A percentile compares a stretch with the other conserved stretches of the same genome.
Conservation (phyloP, 192 early-diverging fungal genomes). For the Coemansia reversa region DNA sequence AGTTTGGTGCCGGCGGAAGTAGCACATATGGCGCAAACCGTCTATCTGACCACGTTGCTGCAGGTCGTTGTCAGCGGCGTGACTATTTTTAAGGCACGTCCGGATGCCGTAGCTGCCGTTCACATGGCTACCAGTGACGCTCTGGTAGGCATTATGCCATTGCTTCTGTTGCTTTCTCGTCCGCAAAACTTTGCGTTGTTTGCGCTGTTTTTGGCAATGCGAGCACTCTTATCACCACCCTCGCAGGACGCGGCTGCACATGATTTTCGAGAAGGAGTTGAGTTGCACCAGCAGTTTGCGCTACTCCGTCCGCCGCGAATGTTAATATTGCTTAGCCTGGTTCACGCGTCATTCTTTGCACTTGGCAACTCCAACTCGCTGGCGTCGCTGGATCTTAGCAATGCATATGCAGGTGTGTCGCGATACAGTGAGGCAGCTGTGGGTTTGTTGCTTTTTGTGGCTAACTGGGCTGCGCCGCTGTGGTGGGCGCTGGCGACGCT, state of each 20-base stretch:
- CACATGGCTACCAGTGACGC: constrained; percentile 25
- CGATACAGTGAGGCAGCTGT: constrained; percentile 61
- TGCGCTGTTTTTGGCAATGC: constrained; percentile 57
- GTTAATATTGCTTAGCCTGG: constrained; percentile 51
- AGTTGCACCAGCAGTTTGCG: not conserved
- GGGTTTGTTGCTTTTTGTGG: constrained; percentile 65
- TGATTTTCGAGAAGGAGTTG: not conserved
- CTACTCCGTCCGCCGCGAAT: constrained; percentile 30
- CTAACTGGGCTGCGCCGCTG: constrained; percentile 72
- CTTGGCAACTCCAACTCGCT: constrained; percentile 78
- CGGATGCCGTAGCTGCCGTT: not conserved
- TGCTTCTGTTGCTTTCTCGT: constrained; percentile 64
- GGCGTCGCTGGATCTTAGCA: constrained; percentile 74
- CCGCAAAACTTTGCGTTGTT: constrained; percentile 65
- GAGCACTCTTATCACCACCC: constrained; percentile 38
- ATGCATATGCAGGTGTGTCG: constrained; percentile 71
- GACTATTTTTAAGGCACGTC: not conserved
- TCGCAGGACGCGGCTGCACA: no score
- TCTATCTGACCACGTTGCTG: constrained; percentile 9
- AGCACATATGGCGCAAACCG: constrained; percentile 19
- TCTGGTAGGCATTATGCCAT: constrained; percentile 54
- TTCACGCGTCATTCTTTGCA: constrained; percentile 62
- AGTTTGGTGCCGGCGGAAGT: constrained; percentile 21
- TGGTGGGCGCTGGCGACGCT: constrained; percentile 61
- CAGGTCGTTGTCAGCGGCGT: constrained; percentile 1